A percentile compares a stretch with the other conserved stretches of the same genome.
Conservation (phyloP, 1,284 basidiomycete species). For the Coniferiporia sulphurascens region DNA sequence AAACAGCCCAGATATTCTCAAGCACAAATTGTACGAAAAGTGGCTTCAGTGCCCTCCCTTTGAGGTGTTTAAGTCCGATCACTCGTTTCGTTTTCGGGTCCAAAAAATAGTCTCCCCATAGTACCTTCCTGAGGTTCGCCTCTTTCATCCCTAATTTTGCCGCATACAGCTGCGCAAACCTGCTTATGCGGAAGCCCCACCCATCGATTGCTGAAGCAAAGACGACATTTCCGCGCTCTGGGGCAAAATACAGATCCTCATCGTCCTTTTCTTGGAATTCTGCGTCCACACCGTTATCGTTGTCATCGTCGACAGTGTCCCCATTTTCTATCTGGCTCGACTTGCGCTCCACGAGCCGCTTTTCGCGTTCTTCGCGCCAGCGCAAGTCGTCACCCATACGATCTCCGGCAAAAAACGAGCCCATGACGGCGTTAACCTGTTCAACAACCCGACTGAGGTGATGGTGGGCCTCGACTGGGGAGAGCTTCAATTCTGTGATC, state of each 20-base stretch:
- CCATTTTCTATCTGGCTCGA: constrained; percentile 63
- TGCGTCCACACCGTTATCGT: constrained; percentile 41
- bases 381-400: constrained; percentile 96
- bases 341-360: constrained; percentile 70
- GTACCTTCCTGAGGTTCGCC: constrained; percentile 76
- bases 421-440: constrained; percentile 98
- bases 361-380: constrained; percentile 90
- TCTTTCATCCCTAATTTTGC: constrained; percentile 92
- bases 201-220: constrained; percentile 97
- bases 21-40: constrained; percentile 97
- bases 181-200: constrained; percentile 95
- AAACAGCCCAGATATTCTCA: constrained; percentile 97
- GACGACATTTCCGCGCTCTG: constrained; percentile 93
- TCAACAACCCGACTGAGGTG: constrained; percentile 92
- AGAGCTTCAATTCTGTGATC: constrained; percentile 89
- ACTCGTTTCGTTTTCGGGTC: constrained; percentile 96
- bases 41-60: constrained; percentile 87
- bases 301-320: constrained; percentile 49
- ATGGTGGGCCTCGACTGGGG: constrained; percentile 91
- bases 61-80: constrained; percentile 86
- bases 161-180: constrained; percentile 92
- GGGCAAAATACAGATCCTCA: constrained; percentile 96
- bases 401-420: constrained; percentile 91
- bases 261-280: constrained; percentile 93
- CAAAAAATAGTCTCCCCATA: constrained; percentile 98